A percentile compares a stretch with the other conserved stretches of the same genome.
Evolutionary conservation across 352 stramenopile genomes (phyloP).

Genomic region (Pythium phragmitis): DNA sequence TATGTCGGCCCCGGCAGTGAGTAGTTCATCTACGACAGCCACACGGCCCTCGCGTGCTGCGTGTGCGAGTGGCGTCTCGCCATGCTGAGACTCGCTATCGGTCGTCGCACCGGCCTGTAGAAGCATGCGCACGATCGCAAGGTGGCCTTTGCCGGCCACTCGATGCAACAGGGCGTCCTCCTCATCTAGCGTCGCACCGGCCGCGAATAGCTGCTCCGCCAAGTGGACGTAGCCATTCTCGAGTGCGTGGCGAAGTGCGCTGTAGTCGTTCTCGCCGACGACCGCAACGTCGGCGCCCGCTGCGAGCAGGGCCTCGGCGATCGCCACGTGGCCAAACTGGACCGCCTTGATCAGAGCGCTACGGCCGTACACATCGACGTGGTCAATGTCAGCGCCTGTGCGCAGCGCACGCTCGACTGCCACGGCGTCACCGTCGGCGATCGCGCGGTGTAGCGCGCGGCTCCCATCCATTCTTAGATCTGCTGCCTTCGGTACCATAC

Average conservation of each 20-base stretch:
- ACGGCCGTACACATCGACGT: background rate
- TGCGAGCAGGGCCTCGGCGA: background rate
- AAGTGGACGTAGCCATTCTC: background rate
- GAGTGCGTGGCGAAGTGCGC: background rate
- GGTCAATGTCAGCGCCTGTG: background rate
- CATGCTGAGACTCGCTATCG: background rate
- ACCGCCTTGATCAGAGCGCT: slow-evolving; percentile 1
- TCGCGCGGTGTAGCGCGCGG: background rate
- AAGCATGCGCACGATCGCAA: background rate
- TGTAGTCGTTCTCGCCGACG: background rate
- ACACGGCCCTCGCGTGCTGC: background rate
- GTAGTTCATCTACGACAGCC: background rate
- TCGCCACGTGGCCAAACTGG: background rate
- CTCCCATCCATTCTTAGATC: too few species aligned
- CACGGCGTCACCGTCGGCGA: background rate
- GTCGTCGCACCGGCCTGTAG: background rate
- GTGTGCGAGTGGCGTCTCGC: background rate
- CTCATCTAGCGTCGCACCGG: background rate
- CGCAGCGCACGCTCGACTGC: background rate
- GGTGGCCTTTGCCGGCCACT: too few species aligned
- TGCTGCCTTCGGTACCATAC: too few species aligned
- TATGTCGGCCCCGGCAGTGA: background rate
- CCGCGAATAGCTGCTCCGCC: background rate
- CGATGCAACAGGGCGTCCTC: background rate
- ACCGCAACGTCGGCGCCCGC: background rate